Conservation (phyloP, 1,284 basidiomycete genomes). For the Rhodotorula sp. region DNA sequence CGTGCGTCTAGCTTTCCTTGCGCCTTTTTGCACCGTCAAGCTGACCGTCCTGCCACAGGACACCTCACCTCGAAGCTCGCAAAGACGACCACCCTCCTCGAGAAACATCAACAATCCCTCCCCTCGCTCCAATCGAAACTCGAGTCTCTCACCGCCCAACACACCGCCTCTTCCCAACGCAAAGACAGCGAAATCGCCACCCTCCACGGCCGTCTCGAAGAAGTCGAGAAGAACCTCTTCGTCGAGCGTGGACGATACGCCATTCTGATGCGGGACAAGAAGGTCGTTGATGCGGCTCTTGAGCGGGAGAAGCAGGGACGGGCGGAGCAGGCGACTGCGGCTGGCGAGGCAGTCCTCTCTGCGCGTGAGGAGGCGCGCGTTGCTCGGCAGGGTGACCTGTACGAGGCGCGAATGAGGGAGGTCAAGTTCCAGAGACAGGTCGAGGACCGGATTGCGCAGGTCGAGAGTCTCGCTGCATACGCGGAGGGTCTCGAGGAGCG, state of each 20-base stretch:
- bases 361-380: background rate
- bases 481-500: conserved; percentile 15
- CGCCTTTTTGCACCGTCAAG: background rate
- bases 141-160: conserved; percentile 19
- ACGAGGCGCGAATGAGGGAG: background rate
- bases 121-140: conserved; percentile 34
- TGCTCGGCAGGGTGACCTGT: background rate
- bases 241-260: background rate
- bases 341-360: background rate
- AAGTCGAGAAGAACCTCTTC: background rate
- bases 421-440: conserved; percentile 10
- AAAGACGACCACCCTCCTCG: conserved; percentile 21
- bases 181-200: conserved; percentile 29
- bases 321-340: background rate
- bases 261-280: background rate
- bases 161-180: conserved; percentile 25
- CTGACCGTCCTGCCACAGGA: conserved; percentile 1
- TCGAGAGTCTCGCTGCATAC: conserved; percentile 19
- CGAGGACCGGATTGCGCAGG: conserved; percentile 17
- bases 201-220: background rate
- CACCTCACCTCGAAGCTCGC: conserved; percentile 26
- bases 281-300: background rate
- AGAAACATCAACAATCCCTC: conserved; percentile 31
- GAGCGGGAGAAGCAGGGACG: conserved; percentile 8
- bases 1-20: conserved; percentile 10